Percentiles rank a stretch among this genome's conserved stretches.
These are phyloP conservation scores for Canariomyces notabilis DNA, from an alignment of 2,329 filamentous ascomycete genomes.

Conservation along the genomic window DNA sequence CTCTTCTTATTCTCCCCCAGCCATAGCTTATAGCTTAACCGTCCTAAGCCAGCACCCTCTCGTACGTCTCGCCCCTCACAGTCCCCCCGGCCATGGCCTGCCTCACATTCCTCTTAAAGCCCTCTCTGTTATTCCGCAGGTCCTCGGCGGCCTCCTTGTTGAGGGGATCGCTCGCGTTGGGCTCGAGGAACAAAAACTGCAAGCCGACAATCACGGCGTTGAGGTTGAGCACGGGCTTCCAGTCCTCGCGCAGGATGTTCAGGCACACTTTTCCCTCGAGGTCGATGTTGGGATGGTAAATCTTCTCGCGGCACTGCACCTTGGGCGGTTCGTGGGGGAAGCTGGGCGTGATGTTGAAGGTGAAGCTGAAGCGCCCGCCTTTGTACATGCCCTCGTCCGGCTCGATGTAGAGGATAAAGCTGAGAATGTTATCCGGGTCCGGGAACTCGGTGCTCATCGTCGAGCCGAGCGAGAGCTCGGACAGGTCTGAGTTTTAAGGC, in stretches of 20 bases:
- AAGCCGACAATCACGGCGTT: slow-evolving; percentile 95
- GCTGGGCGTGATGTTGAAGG: slow-evolving; percentile 86
- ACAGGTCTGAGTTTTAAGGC: slow-evolving; percentile 56
- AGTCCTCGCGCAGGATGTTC: slow-evolving; percentile 95
- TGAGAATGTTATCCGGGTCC: slow-evolving; percentile 78
- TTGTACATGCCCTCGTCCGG: slow-evolving; percentile 89
- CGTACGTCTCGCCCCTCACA: slow-evolving; percentile 69
- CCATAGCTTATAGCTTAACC: slow-evolving; percentile 7
- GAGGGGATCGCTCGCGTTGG: slow-evolving; percentile 92
- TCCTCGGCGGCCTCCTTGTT: slow-evolving; percentile 98
- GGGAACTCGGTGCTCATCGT: slow-evolving; percentile 81
- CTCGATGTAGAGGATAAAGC: slow-evolving; percentile 75
- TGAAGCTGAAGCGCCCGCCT: slow-evolving; percentile 80
- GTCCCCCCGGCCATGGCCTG: slow-evolving; percentile 74
- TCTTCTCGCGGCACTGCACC: slow-evolving; percentile 95
- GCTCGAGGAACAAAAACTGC: slow-evolving; percentile 96
- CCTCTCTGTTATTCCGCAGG: slow-evolving; percentile 75
- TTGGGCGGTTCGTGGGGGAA: slow-evolving; percentile 98
- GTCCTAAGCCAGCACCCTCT: slow-evolving; percentile 70
- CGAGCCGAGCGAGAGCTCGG: slow-evolving; percentile 69
- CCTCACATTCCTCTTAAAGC: slow-evolving; percentile 87
- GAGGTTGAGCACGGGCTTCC: slow-evolving; percentile 96
- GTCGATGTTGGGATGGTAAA: slow-evolving; percentile 99
- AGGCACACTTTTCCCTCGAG: slow-evolving; percentile 95
- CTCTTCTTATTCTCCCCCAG: background rate